These are phyloP conservation scores for Ceraceosorus bombacis DNA, from an alignment of 1,284 basidiomycete genomes.

Conservation along the genomic window DNA sequence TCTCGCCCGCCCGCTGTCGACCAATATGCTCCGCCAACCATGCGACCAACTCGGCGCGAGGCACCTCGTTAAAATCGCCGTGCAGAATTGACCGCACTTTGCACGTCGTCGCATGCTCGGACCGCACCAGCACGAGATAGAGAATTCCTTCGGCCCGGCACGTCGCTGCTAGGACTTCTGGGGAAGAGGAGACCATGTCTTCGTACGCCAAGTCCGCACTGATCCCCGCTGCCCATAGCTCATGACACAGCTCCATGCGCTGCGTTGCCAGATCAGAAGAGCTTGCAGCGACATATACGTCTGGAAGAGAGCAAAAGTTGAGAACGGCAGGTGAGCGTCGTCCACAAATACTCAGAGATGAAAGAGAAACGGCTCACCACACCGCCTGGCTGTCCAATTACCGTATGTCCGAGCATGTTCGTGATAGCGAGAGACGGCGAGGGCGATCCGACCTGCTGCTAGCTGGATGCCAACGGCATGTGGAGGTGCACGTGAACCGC, in stretches of 20 bases:
- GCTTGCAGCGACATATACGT: slow-evolving; percentile 65
- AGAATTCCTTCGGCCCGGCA: slow-evolving; percentile 46
- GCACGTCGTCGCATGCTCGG: slow-evolving; percentile 26
- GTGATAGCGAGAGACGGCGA: slow-evolving; percentile 57
- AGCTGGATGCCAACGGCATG: slow-evolving; percentile 70
- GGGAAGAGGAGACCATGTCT: slow-evolving; percentile 31
- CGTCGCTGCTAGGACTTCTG: slow-evolving; percentile 33
- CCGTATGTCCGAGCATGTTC: slow-evolving; percentile 75
- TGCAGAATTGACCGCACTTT: slow-evolving; percentile 38
- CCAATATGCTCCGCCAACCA: slow-evolving; percentile 15
- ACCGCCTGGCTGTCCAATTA: slow-evolving; percentile 74
- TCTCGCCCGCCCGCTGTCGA: not conserved
- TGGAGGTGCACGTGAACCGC: slow-evolving; percentile 52
- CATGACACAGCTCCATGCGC: slow-evolving; percentile 66
- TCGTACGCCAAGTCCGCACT: slow-evolving; percentile 78
- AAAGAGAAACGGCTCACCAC: slow-evolving; percentile 35
- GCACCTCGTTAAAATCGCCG: slow-evolving; percentile 21
- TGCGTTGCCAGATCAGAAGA: slow-evolving; percentile 67
- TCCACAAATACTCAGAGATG: not conserved
- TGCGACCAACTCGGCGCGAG: slow-evolving; percentile 14
- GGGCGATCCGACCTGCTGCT: slow-evolving; percentile 68
- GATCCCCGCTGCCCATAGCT: slow-evolving; percentile 72
- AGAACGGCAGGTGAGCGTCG: not conserved
- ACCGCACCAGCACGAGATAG: slow-evolving; percentile 37
- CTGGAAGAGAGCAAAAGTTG: slow-evolving; percentile 35